These are phyloP conservation scores for Wallacemonas sp. DNA, from an alignment of 208 protist species.

Conservation along the genomic window DNA sequence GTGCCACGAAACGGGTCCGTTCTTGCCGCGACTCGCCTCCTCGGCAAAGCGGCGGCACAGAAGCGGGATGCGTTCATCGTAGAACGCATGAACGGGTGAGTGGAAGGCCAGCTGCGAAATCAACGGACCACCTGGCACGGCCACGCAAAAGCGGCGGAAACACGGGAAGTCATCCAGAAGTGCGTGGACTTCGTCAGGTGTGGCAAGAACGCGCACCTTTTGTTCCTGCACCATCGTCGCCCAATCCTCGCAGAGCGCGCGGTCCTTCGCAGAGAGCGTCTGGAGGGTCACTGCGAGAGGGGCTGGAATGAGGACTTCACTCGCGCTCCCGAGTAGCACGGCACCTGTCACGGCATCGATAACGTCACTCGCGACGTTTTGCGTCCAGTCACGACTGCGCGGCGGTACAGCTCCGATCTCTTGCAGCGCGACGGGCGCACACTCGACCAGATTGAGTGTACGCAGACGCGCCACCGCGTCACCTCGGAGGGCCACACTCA, in stretches of 20 bases:
- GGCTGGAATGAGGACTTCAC: constrained; percentile 63
- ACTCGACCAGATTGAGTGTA: neutral
- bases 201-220: constrained; percentile 22
- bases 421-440: constrained; percentile 9
- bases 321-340: constrained; percentile 44
- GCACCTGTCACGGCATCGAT: constrained; percentile 50
- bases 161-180: constrained; percentile 23
- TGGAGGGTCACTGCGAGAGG: constrained; percentile 32
- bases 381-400: neutral
- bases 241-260: neutral
- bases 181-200: constrained; percentile 19
- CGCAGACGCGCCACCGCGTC: neutral
- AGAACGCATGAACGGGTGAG: constrained; percentile 42
- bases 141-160: constrained; percentile 55
- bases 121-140: constrained; percentile 73
- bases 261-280: neutral
- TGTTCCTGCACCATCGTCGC: neutral
- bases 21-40: neutral
- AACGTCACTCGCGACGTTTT: constrained; percentile 23
- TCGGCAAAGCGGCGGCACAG: constrained; percentile 25
- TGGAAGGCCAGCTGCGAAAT: constrained; percentile 58
- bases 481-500: neutral
- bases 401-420: neutral
- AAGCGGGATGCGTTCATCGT: constrained; percentile 24
- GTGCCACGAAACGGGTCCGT: constrained; percentile 40